A percentile compares a stretch with the other conserved stretches of the same genome.
These are phyloP conservation scores for Colletotrichum chlorophyti DNA, from an alignment of 2,329 filamentous ascomycete species.

Conservation along the genomic window DNA sequence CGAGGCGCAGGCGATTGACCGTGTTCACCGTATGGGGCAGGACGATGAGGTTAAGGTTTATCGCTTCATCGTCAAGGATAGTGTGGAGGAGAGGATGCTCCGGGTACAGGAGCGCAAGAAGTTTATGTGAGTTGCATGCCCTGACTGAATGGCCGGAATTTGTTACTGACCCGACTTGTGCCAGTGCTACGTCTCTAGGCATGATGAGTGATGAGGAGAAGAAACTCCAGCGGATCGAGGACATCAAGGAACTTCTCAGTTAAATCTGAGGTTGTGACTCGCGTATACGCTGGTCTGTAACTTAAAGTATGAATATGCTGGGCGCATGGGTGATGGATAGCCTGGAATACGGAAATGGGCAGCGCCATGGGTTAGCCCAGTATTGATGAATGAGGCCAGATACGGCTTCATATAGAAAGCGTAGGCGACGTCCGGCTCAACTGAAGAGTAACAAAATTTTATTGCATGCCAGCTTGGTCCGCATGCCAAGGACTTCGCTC, in stretches of 20 bases:
- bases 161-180: neutral
- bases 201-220: constrained; percentile 97
- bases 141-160: neutral
- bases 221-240: constrained; percentile 86
- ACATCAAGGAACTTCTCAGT: constrained; percentile 89
- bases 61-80: constrained; percentile 87
- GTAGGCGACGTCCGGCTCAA: too few species aligned
- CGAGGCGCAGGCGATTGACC: constrained; percentile 96
- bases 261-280: constrained; percentile 35
- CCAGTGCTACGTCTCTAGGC: constrained; percentile 87
- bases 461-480: too few species aligned
- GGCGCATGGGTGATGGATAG: neutral
- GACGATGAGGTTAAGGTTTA: constrained; percentile 84
- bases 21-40: constrained; percentile 97
- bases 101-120: constrained; percentile 94
- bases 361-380: neutral
- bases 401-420: neutral
- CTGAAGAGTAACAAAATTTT: too few species aligned
- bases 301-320: neutral
- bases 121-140: constrained; percentile 77
- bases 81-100: constrained; percentile 95
- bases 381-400: neutral
- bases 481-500: too few species aligned
- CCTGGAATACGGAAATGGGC: neutral
- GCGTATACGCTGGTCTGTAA: constrained; percentile 1